phyloP scores from a whole-genome alignment of 1,139 yeast species.

The Saccharomyces uvarum region DNA sequence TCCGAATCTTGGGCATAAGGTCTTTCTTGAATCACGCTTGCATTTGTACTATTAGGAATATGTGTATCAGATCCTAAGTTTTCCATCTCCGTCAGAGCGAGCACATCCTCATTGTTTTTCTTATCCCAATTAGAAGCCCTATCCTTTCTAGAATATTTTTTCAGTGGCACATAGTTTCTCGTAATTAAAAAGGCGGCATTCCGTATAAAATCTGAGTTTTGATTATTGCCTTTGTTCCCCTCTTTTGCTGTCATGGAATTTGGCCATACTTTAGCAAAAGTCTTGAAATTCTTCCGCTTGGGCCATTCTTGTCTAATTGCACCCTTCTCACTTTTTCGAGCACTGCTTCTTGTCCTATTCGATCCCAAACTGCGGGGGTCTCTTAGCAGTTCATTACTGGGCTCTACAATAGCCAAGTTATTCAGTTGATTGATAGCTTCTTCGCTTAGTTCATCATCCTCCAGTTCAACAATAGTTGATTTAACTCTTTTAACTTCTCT shows the following conservation, averaged over 20 bases:
- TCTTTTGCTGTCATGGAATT: constrained; percentile 6
- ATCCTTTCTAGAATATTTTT: neutral
- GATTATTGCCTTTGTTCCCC: constrained; percentile 5
- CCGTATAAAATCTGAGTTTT: constrained; percentile 7
- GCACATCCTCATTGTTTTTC: neutral
- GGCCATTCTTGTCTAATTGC: constrained; percentile 21
- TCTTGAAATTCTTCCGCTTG: constrained; percentile 34
- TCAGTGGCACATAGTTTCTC: constrained; percentile 21
- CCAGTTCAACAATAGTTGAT: constrained; percentile 22
- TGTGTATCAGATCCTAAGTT: neutral
- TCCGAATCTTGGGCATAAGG: neutral
- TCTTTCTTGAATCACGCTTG: neutral
- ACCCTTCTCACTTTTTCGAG: neutral
- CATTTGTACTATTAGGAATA: neutral
- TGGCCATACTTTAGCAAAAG: constrained; percentile 31
- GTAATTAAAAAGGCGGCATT: constrained; percentile 22
- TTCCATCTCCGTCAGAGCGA: neutral
- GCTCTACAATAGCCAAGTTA: constrained; percentile 31
- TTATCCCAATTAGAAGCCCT: neutral
- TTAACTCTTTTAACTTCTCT: constrained; percentile 27
- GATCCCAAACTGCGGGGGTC: neutral
- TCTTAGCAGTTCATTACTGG: constrained; percentile 7
- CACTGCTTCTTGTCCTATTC: neutral
- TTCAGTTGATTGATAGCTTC: constrained; percentile 28
- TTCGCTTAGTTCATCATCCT: constrained; percentile 25